Evolutionary conservation across 345 rosid genomes (phyloP).

Genomic region (Raphanus sativus): DNA sequence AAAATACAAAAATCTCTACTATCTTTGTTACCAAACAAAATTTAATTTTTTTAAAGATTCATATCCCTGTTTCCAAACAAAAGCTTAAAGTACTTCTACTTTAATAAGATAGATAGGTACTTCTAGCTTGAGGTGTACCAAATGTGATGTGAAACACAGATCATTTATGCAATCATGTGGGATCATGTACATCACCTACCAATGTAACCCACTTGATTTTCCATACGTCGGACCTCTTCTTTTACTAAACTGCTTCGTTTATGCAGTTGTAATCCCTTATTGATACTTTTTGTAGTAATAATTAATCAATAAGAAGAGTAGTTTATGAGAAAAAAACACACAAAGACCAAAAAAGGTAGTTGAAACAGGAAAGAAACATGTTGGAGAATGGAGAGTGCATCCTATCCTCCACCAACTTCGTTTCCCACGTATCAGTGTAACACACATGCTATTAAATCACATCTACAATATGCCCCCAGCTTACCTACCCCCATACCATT

Average conservation of each 20-base stretch:
- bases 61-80: no score
- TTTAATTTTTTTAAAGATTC: no score
- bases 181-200: slow-evolving; percentile 26
- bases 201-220: not conserved
- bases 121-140: no score
- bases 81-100: no score
- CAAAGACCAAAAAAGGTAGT: slow-evolving; percentile 9
- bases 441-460: slow-evolving; percentile 10
- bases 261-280: not conserved
- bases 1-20: no score
- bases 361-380: slow-evolving; percentile 34
- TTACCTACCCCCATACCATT: slow-evolving; percentile 14
- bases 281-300: not conserved
- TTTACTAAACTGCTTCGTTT: not conserved
- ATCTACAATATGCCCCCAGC: not conserved
- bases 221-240: not conserved
- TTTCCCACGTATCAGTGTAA: slow-evolving; percentile 21
- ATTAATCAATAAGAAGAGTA: not conserved
- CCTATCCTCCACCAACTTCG: slow-evolving; percentile 21
- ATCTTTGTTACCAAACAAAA: no score
- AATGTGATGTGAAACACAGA: not conserved
- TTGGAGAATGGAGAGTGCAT: slow-evolving; percentile 18
- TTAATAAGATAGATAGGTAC: no score
- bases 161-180: slow-evolving; percentile 17
- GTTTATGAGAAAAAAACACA: slow-evolving; percentile 18